Conservation (phyloP, 257 asterid genomes). For the Jasminum sambac region DNA sequence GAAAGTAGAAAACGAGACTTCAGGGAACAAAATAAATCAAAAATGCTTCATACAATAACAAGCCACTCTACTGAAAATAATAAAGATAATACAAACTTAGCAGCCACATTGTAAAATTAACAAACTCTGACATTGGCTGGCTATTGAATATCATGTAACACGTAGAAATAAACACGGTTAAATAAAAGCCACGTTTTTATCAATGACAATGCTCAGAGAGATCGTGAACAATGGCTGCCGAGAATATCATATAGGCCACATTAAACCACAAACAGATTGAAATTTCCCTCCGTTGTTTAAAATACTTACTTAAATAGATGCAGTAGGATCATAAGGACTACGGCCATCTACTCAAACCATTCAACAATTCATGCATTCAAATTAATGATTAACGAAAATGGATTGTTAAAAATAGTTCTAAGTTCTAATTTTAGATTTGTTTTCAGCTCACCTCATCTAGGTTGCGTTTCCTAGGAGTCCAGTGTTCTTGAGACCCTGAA, state of each 20-base stretch:
- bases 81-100: neutral
- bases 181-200: neutral
- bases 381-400: neutral
- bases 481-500: slow-evolving; percentile 41
- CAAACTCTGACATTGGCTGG: neutral
- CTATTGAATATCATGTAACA: neutral
- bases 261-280: neutral
- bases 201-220: neutral
- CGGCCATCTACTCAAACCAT: neutral
- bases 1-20: neutral
- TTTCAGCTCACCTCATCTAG: slow-evolving; percentile 67
- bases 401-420: neutral
- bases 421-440: neutral
- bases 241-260: neutral
- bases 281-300: neutral
- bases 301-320: neutral
- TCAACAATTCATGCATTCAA: neutral
- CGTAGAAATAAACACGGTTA: neutral
- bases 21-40: neutral
- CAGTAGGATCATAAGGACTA: neutral
- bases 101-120: neutral
- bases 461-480: slow-evolving; percentile 80
- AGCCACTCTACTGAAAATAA: neutral
- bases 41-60: neutral
- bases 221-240: neutral